A percentile compares a stretch with the other conserved stretches of the same genome.
These are phyloP conservation scores for Eimeria maxima DNA, from an alignment of 169 alveolate species.

Conservation along the genomic window DNA sequence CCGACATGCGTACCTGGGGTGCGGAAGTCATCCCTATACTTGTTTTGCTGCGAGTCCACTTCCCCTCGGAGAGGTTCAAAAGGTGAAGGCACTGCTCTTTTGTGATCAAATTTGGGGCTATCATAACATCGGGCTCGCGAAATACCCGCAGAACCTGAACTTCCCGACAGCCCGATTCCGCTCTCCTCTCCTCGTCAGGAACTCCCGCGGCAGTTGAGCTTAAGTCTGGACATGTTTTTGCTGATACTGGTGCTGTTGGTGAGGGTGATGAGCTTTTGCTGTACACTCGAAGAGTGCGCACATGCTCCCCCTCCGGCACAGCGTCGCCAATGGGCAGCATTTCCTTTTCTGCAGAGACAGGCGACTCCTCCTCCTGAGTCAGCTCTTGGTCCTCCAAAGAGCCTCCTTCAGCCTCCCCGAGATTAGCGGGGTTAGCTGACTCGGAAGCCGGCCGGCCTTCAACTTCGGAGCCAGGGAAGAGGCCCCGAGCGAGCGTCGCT, in stretches of 20 bases:
- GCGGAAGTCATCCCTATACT: conserved; percentile 63
- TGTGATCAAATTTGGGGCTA: conserved; percentile 60
- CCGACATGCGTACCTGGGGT: conserved; percentile 47
- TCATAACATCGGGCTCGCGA: conserved; percentile 73
- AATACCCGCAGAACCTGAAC: conserved; percentile 70
- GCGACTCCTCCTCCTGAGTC: too few relatives aligned
- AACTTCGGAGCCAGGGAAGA: too few relatives aligned
- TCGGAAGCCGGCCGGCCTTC: too few relatives aligned
- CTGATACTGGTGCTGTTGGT: conserved; percentile 4
- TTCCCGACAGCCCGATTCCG: conserved; percentile 25
- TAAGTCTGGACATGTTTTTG: neutral
- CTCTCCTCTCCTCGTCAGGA: neutral
- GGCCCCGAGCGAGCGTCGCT: too few relatives aligned
- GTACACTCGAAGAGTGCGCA: neutral
- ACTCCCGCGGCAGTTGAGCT: neutral
- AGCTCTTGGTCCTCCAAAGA: too few relatives aligned
- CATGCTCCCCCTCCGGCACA: too few relatives aligned
- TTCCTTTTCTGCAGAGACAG: too few relatives aligned
- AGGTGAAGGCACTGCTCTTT: conserved; percentile 53
- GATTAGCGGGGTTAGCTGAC: too few relatives aligned
- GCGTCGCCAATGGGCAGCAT: too few relatives aligned
- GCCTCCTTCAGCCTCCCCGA: too few relatives aligned
- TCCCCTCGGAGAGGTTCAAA: conserved; percentile 38
- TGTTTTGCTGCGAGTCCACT: conserved; percentile 77
- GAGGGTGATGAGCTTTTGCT: neutral